phyloP scores from a whole-genome alignment of 1,284 basidiomycete genomes.

The Wolfiporia cocos region DNA sequence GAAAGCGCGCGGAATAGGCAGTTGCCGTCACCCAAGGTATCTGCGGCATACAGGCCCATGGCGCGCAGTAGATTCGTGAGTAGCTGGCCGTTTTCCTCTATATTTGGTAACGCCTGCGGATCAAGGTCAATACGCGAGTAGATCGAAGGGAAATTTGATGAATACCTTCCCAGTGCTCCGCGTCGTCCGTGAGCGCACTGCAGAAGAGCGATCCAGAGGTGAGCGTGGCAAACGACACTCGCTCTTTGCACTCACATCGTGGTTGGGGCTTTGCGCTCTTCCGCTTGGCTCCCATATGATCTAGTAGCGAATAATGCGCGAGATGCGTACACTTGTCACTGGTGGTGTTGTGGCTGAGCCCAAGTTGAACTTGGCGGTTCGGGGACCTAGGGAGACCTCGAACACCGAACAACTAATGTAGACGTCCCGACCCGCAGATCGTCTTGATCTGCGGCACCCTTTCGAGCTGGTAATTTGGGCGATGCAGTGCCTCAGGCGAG shows the following conservation, averaged over 20 bases:
- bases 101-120: slow-evolving; percentile 52
- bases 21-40: slow-evolving; percentile 81
- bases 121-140: slow-evolving; percentile 12
- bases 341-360: slow-evolving; percentile 3
- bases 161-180: slow-evolving; percentile 51
- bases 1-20: slow-evolving; percentile 81
- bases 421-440: too few relatives aligned
- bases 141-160: slow-evolving; percentile 5
- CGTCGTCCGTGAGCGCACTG: slow-evolving; percentile 62
- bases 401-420: too few relatives aligned
- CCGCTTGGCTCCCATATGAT: too few relatives aligned
- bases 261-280: slow-evolving; percentile 25
- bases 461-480: too few relatives aligned
- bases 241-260: slow-evolving; percentile 23
- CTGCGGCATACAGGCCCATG: slow-evolving; percentile 73
- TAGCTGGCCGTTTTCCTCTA: slow-evolving; percentile 54
- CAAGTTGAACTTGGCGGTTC: slow-evolving; percentile 4
- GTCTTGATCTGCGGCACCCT: too few relatives aligned
- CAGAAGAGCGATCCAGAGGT: slow-evolving; percentile 11
- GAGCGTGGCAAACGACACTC: slow-evolving; percentile 13
- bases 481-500: too few relatives aligned
- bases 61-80: slow-evolving; percentile 66
- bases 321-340: slow-evolving; percentile 8
- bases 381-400: slow-evolving; percentile 7
- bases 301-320: too few relatives aligned